Evolutionary conservation across 371 early-diverging fungal species (phyloP), one percentile per base, ranked within the genome.

Genomic region (Apophysomyces variabilis): DNA sequence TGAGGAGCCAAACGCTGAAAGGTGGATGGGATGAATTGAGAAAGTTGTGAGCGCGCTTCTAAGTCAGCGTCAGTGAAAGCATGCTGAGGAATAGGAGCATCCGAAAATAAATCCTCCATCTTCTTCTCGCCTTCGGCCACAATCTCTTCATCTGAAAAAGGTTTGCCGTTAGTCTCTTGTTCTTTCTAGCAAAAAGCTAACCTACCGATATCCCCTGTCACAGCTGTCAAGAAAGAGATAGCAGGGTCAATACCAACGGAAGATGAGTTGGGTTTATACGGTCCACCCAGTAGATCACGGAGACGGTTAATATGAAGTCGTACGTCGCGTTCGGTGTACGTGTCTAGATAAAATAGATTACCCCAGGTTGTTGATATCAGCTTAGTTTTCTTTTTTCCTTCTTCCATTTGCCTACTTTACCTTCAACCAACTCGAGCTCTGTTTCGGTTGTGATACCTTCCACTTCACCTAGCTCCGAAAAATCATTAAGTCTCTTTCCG

Each of bases 301-400:
- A 96, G 83, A 58, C 96, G 91, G 64, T 84, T 87, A 71, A 97
- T 80, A 69, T 97, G 98, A 59, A 95, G 77, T 61, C 95, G 90
- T 5, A 92, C 92, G 71, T 96, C 98, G 58, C 95, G 91, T 65
- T 96, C 96, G 46, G 89, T 94, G 75, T 95, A 97, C 39, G 69
- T 78, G 58, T 90, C 95, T 89, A 75, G 8, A 46, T 26, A 26
- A 0, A 26, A 26, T 26, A 26, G 3, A 26, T 26, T 26, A 0
- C 32, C 32, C 32, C 32, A 26, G 32, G 32, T 26, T 26, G 32
- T 26, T 26, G 21, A 18, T 14, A 38, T 37, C 21, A 7, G 14
- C 18, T 50, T 37, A 37, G 1, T 12, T 37, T 38, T 60, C 46
- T 36, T 9, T 14, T 16, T 57, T 12, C n/a, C 9, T 35, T 32